Percentiles rank a stretch among this genome's conserved stretches.
These are phyloP conservation scores for Erodium texanum DNA, from an alignment of 441 rosid genomes.

Conservation along the genomic window DNA sequence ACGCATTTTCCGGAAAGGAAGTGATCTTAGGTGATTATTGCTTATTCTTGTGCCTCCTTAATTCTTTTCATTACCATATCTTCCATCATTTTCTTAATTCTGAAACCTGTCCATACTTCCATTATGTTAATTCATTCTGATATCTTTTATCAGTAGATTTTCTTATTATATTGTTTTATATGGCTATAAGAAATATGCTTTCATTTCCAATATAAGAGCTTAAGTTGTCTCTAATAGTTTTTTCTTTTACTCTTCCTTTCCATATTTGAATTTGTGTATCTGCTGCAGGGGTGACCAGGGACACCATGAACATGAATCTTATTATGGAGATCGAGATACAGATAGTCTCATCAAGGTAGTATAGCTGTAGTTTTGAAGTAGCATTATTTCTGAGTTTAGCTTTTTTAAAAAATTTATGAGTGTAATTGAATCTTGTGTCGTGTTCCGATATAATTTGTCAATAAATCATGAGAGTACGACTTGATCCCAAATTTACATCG, in stretches of 20 bases:
- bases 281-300: constrained; percentile 82
- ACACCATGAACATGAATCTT: constrained; percentile 96
- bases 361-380: constrained; percentile 14
- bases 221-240: too few species aligned
- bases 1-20: constrained; percentile 94
- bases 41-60: constrained; percentile 2
- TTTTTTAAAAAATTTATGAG: background rate
- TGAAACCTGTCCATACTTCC: background rate
- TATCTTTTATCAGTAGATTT: background rate
- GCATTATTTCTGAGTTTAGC: background rate
- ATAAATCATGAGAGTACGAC: background rate
- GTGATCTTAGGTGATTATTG: constrained; percentile 59
- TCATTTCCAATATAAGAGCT: too few species aligned
- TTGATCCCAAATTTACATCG: constrained; percentile 22
- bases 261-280: constrained; percentile 6
- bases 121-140: background rate
- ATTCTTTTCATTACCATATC: background rate
- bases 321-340: constrained; percentile 97
- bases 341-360: constrained; percentile 81
- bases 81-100: background rate
- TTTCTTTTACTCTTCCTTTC: constrained; percentile 5
- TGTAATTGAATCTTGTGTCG: background rate
- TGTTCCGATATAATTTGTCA: background rate
- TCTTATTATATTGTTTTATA: background rate
- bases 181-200: background rate